phyloP scores from a whole-genome alignment of 306 rosid species.

The Glycyrrhiza uralensis region DNA sequence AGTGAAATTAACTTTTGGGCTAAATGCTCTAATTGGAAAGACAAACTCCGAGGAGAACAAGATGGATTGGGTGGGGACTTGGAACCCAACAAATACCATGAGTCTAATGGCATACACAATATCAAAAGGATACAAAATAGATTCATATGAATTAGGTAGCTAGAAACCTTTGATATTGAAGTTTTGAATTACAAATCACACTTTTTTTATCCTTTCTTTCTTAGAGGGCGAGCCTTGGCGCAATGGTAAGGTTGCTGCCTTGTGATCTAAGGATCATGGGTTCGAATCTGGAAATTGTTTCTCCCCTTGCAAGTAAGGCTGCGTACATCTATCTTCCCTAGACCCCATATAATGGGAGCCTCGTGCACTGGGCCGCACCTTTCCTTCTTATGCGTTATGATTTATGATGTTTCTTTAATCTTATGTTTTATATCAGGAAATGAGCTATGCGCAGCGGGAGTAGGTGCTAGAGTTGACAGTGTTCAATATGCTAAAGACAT shows the following conservation, averaged over 20 bases:
- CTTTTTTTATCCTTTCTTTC: too few species aligned
- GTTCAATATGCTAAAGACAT: constrained; percentile 58
- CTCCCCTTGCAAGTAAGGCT: too few species aligned
- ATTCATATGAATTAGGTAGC: constrained; percentile 61
- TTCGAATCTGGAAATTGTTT: too few species aligned
- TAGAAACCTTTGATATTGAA: not conserved
- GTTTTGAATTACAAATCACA: not conserved
- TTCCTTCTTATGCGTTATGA: too few species aligned
- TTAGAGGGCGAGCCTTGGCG: too few species aligned
- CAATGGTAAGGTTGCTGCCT: too few species aligned
- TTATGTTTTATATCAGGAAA: constrained; percentile 38
- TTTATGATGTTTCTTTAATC: not conserved
- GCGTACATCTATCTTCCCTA: too few species aligned
- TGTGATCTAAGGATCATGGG: too few species aligned
- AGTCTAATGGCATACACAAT: constrained; percentile 47
- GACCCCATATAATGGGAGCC: too few species aligned
- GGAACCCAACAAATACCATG: constrained; percentile 52
- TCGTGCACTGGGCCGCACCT: too few species aligned
- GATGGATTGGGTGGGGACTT: constrained; percentile 38
- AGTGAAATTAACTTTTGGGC: constrained; percentile 52
- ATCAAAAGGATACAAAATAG: constrained; percentile 60
- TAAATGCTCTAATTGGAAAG: constrained; percentile 59
- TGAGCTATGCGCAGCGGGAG: constrained; percentile 48
- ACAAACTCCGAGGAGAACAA: constrained; percentile 17
- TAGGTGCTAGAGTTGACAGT: constrained; percentile 43